phyloP scores from a whole-genome alignment of 2,329 filamentous ascomycete genomes.

The Botrytis elliptica region DNA sequence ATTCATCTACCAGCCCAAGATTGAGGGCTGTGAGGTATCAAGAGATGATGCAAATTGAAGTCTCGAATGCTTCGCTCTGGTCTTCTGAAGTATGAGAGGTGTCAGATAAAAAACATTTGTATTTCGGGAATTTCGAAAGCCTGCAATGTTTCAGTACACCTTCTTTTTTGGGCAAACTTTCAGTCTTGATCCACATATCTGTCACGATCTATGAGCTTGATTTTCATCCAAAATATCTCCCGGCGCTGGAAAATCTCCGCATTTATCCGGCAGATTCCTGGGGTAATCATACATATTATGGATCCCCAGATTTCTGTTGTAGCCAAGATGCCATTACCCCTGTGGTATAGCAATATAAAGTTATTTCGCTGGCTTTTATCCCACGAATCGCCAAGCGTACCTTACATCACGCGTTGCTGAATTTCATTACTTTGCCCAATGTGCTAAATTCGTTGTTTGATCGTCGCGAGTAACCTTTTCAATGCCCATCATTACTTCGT shows the following conservation, averaged over 20 bases:
- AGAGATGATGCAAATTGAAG: neutral
- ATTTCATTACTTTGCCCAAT: neutral
- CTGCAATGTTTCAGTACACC: neutral
- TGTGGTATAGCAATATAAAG: conserved; percentile 5
- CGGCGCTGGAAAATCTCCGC: neutral
- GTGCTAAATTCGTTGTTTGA: neutral
- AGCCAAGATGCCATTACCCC: neutral
- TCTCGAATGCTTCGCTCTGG: neutral
- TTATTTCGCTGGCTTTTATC: neutral
- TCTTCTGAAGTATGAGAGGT: neutral
- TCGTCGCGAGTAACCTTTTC: neutral
- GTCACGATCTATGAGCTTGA: neutral
- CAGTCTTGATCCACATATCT: neutral
- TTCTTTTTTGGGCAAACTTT: too few species aligned
- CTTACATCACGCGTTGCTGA: conserved; percentile 10
- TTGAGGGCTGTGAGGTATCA: neutral
- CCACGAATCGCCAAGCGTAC: conserved; percentile 15
- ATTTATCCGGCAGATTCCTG: neutral
- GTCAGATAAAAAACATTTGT: neutral
- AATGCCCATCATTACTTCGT: conserved; percentile 2
- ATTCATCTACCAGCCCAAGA: neutral
- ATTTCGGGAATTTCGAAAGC: neutral
- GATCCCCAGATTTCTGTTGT: neutral
- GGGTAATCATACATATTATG: neutral
- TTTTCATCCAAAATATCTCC: neutral